Conservation (phyloP, 768 basidiomycete species). For the Suillus bovinus region DNA sequence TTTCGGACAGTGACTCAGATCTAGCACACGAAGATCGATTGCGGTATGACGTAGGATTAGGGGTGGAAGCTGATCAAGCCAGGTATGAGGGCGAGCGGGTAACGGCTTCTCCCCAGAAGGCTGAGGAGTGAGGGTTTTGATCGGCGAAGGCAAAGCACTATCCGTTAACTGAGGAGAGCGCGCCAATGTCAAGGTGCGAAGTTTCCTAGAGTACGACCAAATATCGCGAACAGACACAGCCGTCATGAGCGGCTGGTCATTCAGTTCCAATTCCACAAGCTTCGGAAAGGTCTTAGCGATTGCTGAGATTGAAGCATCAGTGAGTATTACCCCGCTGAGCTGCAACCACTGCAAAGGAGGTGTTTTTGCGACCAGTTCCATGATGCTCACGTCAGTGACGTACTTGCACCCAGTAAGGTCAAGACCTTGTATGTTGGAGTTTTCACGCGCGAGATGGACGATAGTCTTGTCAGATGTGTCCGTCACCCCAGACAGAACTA, state of each 20-base stretch:
- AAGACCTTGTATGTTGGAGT: slow-evolving; percentile 69
- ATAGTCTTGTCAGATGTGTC: slow-evolving; percentile 72
- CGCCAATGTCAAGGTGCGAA: slow-evolving; percentile 74
- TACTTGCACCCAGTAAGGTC: slow-evolving; percentile 74
- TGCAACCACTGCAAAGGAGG: slow-evolving; percentile 74
- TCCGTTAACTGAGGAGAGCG: slow-evolving; percentile 79
- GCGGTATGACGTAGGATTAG: slow-evolving; percentile 64
- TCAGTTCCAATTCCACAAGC: slow-evolving; percentile 82
- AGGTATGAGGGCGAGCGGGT: slow-evolving; percentile 56
- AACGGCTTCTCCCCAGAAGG: slow-evolving; percentile 43
- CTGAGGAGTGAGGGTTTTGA: slow-evolving; percentile 31
- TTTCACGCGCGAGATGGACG: slow-evolving; percentile 58
- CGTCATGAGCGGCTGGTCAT: slow-evolving; percentile 66
- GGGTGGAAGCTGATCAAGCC: slow-evolving; percentile 63
- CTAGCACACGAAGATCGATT: slow-evolving; percentile 75
- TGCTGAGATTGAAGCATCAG: slow-evolving; percentile 59
- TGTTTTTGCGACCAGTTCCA: slow-evolving; percentile 68
- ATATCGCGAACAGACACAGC: slow-evolving; percentile 73
- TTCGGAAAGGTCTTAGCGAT: slow-evolving; percentile 75
- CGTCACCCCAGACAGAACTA: slow-evolving; percentile 66
- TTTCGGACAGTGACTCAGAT: slow-evolving; percentile 68
- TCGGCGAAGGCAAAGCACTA: slow-evolving; percentile 66
- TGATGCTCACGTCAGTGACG: slow-evolving; percentile 77
- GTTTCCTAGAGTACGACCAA: slow-evolving; percentile 77
- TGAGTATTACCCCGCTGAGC: slow-evolving; percentile 67